phyloP scores from a whole-genome alignment of 371 early-diverging fungal genomes.

The Mortierella sp. region DNA sequence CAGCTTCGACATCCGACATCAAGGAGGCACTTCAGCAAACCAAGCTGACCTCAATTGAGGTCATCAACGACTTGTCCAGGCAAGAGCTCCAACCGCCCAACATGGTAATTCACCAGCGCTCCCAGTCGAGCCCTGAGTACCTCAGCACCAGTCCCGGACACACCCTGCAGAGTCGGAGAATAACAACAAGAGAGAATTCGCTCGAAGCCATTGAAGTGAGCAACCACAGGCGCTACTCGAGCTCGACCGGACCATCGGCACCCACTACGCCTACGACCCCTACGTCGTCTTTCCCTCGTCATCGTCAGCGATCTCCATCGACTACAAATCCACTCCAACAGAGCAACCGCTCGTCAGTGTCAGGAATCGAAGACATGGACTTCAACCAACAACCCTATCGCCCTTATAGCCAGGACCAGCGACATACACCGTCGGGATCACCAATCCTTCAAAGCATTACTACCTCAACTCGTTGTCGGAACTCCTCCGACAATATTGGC shows the following conservation, averaged over 20 bases:
- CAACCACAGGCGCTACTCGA: slow-evolving; percentile 34
- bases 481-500: neutral
- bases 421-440: neutral
- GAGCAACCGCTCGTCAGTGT: slow-evolving; percentile 16
- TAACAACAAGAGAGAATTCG: slow-evolving; percentile 32
- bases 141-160: neutral
- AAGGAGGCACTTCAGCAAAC: neutral
- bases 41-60: slow-evolving; percentile 14
- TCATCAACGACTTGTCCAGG: slow-evolving; percentile 9
- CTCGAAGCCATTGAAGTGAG: slow-evolving; percentile 25
- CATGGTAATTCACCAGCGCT: slow-evolving; percentile 7
- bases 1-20: neutral
- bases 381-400: slow-evolving; percentile 17
- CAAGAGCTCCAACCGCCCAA: slow-evolving; percentile 18
- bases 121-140: slow-evolving; percentile 11
- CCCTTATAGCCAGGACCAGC: neutral
- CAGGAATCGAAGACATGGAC: slow-evolving; percentile 23
- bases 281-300: neutral
- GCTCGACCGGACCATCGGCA: neutral
- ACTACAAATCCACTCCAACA: neutral
- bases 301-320: slow-evolving; percentile 16
- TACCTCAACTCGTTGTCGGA: neutral
- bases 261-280: slow-evolving; percentile 10
- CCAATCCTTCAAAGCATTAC: neutral
- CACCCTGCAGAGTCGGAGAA: neutral